phyloP scores from a whole-genome alignment of 139 green algal genomes.

The Microglena sp. region DNA sequence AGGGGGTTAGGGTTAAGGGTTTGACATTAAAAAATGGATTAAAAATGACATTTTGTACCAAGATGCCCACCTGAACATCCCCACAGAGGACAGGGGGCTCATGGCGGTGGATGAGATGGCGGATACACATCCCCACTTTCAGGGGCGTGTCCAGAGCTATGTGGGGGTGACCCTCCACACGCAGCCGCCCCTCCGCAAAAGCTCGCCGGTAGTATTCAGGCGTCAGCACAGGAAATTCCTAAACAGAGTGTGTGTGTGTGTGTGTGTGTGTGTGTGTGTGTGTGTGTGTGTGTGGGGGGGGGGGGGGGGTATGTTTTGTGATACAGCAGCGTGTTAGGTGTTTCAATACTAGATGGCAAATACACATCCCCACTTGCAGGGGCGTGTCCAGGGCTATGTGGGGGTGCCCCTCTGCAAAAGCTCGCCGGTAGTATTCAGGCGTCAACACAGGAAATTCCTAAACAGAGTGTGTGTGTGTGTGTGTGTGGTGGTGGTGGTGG shows the following conservation, averaged over 20 bases:
- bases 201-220: constrained; percentile 57
- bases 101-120: constrained; percentile 77
- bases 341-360: constrained; percentile 60
- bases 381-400: not conserved
- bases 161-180: constrained; percentile 38
- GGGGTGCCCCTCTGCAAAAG: constrained; percentile 34
- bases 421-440: constrained; percentile 50
- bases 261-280: too few relatives aligned
- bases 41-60: too few relatives aligned
- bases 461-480: too few relatives aligned
- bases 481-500: too few relatives aligned
- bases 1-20: too few relatives aligned
- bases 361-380: not conserved
- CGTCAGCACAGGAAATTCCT: constrained; percentile 60
- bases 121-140: constrained; percentile 9
- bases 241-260: too few relatives aligned
- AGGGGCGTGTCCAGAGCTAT: not conserved
- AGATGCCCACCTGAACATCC: constrained; percentile 21
- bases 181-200: constrained; percentile 43
- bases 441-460: constrained; percentile 59
- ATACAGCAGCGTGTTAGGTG: too few relatives aligned
- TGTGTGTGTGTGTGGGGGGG: too few relatives aligned
- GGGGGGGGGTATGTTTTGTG: too few relatives aligned
- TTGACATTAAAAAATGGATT: too few relatives aligned
- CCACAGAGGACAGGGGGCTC: constrained; percentile 65